Conservation (phyloP, 805 yeast species). For the Candida ovalis region DNA sequence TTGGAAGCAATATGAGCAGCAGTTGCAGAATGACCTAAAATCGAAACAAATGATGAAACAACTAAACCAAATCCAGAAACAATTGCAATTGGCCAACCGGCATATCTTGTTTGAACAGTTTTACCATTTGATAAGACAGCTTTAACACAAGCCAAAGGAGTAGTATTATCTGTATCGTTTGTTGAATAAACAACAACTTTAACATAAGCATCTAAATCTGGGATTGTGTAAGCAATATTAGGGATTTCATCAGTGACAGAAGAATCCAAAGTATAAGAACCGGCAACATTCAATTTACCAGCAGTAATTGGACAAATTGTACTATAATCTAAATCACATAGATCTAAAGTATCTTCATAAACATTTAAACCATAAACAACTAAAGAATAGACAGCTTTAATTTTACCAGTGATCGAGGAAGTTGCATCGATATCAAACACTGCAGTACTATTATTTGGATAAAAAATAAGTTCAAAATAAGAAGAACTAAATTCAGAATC, state of each 20-base stretch:
- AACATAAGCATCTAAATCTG: slow-evolving; percentile 92
- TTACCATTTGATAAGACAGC: slow-evolving; percentile 84
- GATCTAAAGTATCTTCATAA: slow-evolving; percentile 48
- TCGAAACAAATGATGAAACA: slow-evolving; percentile 82
- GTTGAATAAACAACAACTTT: slow-evolving; percentile 60
- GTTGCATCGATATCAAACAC: slow-evolving; percentile 69
- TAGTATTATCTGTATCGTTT: slow-evolving; percentile 37
- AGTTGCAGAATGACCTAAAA: slow-evolving; percentile 84
- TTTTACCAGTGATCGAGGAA: slow-evolving; percentile 70
- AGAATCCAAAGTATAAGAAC: slow-evolving; percentile 38
- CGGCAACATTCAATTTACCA: slow-evolving; percentile 73
- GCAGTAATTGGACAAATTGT: slow-evolving; percentile 81
- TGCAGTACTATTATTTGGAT: slow-evolving; percentile 61
- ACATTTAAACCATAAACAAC: slow-evolving; percentile 79
- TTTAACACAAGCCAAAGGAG: slow-evolving; percentile 84
- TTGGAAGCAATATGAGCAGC: slow-evolving; percentile 98
- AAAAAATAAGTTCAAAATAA: slow-evolving; percentile 70
- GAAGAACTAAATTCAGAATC: slow-evolving; percentile 84
- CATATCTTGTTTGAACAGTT: slow-evolving; percentile 89
- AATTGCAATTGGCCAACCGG: slow-evolving; percentile 95
- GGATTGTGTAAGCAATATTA: slow-evolving; percentile 80
- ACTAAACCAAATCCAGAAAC: slow-evolving; percentile 83
- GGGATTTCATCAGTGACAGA: slow-evolving; percentile 58
- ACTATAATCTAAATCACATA: slow-evolving; percentile 55
- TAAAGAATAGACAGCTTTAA: slow-evolving; percentile 61